phyloP scores from a whole-genome alignment of 108 stramenopile species.

The Schizochytrium sp. region DNA sequence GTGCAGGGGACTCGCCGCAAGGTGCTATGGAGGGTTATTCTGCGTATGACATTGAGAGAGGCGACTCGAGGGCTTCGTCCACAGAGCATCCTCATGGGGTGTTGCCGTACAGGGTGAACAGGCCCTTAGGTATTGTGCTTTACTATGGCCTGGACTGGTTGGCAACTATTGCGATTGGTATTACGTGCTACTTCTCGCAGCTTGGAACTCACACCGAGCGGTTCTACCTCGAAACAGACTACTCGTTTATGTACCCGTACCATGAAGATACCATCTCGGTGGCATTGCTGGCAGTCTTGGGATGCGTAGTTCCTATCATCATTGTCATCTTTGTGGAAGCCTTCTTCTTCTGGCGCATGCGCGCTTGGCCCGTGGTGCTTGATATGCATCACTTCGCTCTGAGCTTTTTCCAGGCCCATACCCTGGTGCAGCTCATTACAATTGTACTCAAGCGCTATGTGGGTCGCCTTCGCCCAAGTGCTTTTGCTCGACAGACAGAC shows the following conservation, averaged over 20 bases:
- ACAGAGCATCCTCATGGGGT: background rate
- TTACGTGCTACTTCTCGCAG: background rate
- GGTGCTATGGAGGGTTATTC: too few relatives aligned
- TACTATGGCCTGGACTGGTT: conserved; percentile 54
- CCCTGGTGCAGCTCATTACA: background rate
- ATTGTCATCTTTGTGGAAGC: background rate
- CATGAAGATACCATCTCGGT: conserved; percentile 49
- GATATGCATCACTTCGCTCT: conserved; percentile 43
- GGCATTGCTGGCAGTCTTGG: background rate
- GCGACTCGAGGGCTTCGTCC: too few relatives aligned
- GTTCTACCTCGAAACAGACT: background rate
- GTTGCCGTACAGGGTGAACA: background rate
- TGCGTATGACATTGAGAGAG: too few relatives aligned
- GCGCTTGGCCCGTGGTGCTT: background rate
- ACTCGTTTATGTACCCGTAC: conserved; percentile 4
- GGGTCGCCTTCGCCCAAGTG: conserved; percentile 42
- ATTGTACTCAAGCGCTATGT: background rate
- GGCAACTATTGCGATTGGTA: background rate
- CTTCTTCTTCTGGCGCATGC: background rate
- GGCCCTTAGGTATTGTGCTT: background rate
- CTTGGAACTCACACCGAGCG: background rate
- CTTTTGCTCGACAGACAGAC: conserved; percentile 7
- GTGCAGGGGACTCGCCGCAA: too few relatives aligned
- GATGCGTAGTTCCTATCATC: background rate
- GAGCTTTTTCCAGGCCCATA: conserved; percentile 8